Evolutionary conservation across 2,329 filamentous ascomycete genomes (phyloP), one percentile per base, ranked within the genome.

Genomic region (Colletotrichum endophyticum): DNA sequence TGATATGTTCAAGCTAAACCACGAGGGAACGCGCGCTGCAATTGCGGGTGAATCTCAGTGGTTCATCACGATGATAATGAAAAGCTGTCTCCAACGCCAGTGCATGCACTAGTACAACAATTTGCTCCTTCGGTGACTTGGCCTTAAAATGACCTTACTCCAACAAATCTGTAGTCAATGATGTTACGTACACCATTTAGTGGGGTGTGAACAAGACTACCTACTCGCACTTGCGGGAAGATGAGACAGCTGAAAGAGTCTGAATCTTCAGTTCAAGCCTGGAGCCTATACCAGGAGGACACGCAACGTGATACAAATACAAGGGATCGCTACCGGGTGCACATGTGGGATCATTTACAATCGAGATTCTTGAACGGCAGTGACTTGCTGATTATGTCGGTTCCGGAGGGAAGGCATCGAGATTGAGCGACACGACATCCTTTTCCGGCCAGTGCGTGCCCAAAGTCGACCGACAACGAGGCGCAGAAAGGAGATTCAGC

Each of bases 1-100:
- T 0, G 22, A 11, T 11, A 19, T 28, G 2, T 27, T 57, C 2
- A 1, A 8, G 22, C 0, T 25, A 0, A 28, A 5, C 13, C 15
- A 28, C 25, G 53, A 57, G 25, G 0, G 0, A 57, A 12, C 3
- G 22, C 16, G 22, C 13, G 0, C 3, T 13, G 53, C 53, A 57
- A 57, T 57, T 28, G 53, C 25, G 53, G 53, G 53, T 22, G 53
- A 16, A 57, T 27, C 16, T 57, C 5, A 2, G 22, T 25, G 15
- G 15, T 57, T 57, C 25, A 57, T 57, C 5, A 27, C 53, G 1
- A 57, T 57, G 2, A 16, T 7, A 11, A 57, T 57, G 1, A 19
- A 28, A 28, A 15, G 4, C 53, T 19, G 13, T 7, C 25, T n/a
- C 22, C 4, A 0, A 25, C 22, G 22, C 22, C 13, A 28, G 53